Base-by-base conservation (phyloP, 73 alveolate species). In the Paramecium sexaurelia region DNA sequence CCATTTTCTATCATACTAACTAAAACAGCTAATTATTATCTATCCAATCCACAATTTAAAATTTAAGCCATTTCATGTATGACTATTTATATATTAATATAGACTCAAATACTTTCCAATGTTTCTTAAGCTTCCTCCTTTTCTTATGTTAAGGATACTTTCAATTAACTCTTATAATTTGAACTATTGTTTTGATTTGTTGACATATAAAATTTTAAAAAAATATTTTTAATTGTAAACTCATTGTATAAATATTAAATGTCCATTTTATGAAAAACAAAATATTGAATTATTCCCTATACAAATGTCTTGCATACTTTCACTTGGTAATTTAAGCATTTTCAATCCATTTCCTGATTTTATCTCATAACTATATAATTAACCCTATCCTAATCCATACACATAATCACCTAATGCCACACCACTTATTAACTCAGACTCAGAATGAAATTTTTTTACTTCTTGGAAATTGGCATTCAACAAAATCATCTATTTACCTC, bases 1-100 rank as follows among this genome's bases (percentile, higher is more conserved):
- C 99, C 99, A 93, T 96, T 96, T 87, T 97, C 99, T 35, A 95
- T 92, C 91, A 98, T 94, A 11, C 97, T 92, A 5, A 95, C 96
- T 47, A 98, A 87, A 5, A 95, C 82, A 15, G 97, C 92, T 20
- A 97, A 92, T 20, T 97, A 93, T 69, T 97, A 92, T 92, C 96
- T 94, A 84, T 95, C 98, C 55, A 98, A 45, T 10, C 98, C 99
- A 86, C 98, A 96, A 92, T 98, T 96, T 56, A 97, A 93, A 55
- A 97, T 94, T 86, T 95, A 91, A n/a, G 97, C 86, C 92, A 97
- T 97, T 86, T 98, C 99, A 85, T 57, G 87, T 39, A 96, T 88
- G 43, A 97, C 85, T 88, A 26, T 83, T n/a, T 43, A 56, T 20
- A 56, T n/a, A 26, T 22, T 32, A 39, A 22, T 33, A 29, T 10